phyloP scores from a whole-genome alignment of 2,329 filamentous ascomycete genomes.

The Chrysoporthe austroafricana region DNA sequence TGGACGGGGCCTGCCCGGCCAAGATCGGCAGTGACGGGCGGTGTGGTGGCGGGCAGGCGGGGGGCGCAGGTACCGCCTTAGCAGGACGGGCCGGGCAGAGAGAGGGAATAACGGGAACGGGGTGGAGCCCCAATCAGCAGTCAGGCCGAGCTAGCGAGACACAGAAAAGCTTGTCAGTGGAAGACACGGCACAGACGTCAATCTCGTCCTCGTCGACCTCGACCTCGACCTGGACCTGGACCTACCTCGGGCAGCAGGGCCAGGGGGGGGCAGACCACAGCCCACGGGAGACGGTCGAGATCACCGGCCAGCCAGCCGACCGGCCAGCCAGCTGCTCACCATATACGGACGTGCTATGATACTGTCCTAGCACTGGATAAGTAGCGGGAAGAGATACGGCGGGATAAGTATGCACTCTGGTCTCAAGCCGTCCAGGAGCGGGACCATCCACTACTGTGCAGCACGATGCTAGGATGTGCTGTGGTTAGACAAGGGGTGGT shows the following conservation, averaged over 20 bases:
- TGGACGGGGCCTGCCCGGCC: background rate
- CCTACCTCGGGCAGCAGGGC: background rate
- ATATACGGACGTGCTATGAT: too few relatives aligned
- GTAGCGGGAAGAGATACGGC: too few relatives aligned
- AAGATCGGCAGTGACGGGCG: slow-evolving; percentile 23
- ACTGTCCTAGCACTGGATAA: too few relatives aligned
- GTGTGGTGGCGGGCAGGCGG: background rate
- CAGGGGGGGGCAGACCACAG: background rate
- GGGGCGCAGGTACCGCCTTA: slow-evolving; percentile 9
- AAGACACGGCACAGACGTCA: background rate
- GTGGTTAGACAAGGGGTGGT: background rate
- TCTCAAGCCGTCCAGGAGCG: background rate
- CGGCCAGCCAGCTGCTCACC: too few relatives aligned
- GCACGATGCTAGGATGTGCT: too few relatives aligned
- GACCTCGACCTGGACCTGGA: background rate
- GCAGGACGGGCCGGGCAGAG: background rate
- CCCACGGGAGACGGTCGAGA: too few relatives aligned
- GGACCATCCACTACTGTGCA: background rate
- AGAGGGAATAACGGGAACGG: slow-evolving; percentile 1
- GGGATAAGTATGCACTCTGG: background rate
- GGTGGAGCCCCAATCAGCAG: slow-evolving; percentile 10
- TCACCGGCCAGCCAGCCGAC: too few relatives aligned
- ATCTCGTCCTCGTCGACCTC: slow-evolving; percentile 2
- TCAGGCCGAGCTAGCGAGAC: slow-evolving; percentile 18
- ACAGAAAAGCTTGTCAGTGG: slow-evolving; percentile 25